Conservation (phyloP, 352 stramenopile species). For the Phytophthora tentaculata region DNA sequence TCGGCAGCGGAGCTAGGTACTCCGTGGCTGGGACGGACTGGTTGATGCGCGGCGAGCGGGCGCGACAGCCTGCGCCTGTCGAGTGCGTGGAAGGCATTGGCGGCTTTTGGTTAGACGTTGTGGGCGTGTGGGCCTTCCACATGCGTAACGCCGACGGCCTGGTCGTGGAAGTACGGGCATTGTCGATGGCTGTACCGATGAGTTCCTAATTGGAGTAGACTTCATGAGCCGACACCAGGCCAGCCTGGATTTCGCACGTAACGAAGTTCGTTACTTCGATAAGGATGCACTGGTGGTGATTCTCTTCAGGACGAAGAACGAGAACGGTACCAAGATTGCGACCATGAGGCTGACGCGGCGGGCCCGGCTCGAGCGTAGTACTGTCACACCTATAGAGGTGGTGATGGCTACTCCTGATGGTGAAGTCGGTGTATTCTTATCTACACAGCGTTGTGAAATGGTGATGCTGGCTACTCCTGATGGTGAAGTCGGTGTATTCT, state of each 20-base stretch:
- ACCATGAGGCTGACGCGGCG: neutral
- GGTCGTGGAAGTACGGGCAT: neutral
- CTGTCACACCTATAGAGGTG: neutral
- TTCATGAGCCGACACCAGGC: neutral
- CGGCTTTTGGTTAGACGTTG: conserved; percentile 1
- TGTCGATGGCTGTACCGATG: neutral
- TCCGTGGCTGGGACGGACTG: neutral
- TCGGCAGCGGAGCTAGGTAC: neutral
- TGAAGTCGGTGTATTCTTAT: neutral
- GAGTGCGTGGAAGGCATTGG: conserved; percentile 4
- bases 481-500: neutral
- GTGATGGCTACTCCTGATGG: neutral
- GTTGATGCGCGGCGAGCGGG: neutral
- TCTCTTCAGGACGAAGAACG: neutral
- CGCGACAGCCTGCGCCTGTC: neutral
- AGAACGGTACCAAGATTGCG: neutral
- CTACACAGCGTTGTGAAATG: neutral
- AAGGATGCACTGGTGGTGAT: neutral
- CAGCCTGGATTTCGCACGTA: neutral
- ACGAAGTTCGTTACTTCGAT: neutral
- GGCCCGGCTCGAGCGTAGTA: neutral
- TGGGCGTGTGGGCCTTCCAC: neutral
- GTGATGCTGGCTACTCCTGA: conserved; percentile 5
- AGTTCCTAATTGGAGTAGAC: neutral
- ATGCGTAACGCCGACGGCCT: neutral